Evolutionary conservation across 495 filamentous ascomycete genomes (phyloP).

Genomic region (Saxophila tyrrhenica): DNA sequence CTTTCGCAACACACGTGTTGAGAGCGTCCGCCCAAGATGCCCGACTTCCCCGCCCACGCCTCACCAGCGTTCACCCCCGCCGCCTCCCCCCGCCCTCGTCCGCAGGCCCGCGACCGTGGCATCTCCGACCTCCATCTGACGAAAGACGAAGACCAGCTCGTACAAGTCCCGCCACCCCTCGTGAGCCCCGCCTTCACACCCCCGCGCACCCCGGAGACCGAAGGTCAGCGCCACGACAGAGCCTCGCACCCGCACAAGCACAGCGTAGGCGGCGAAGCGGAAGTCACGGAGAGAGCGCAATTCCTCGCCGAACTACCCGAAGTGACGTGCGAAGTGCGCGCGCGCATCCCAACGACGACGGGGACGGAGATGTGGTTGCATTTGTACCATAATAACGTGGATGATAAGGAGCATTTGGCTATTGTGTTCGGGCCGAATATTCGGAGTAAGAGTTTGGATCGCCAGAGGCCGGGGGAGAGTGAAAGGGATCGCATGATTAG

Average conservation of each 20-base stretch:
- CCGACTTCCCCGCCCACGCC: slow-evolving; percentile 29
- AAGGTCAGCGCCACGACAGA: slow-evolving; percentile 17
- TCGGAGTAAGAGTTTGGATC: slow-evolving; percentile 67
- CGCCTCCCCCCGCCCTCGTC: slow-evolving; percentile 21
- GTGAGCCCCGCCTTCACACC: slow-evolving; percentile 37
- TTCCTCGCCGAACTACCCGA: slow-evolving; percentile 28
- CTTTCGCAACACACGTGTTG: no score
- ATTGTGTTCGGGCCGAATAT: slow-evolving; percentile 90
- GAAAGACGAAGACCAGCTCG: slow-evolving; percentile 2
- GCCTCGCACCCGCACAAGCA: slow-evolving; percentile 25
- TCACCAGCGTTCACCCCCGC: slow-evolving; percentile 28
- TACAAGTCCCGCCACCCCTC: slow-evolving; percentile 18
- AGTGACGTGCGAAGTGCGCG: slow-evolving; percentile 34
- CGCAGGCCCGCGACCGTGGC: slow-evolving; percentile 15
- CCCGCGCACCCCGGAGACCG: slow-evolving; percentile 28
- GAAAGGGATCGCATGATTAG: slow-evolving; percentile 94
- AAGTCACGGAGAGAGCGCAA: background rate
- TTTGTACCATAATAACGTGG: slow-evolving; percentile 81
- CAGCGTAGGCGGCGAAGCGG: slow-evolving; percentile 5
- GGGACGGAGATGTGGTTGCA: slow-evolving; percentile 96
- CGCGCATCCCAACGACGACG: slow-evolving; percentile 45
- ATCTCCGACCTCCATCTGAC: slow-evolving; percentile 21
- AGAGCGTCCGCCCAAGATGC: no score
- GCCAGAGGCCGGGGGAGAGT: slow-evolving; percentile 72
- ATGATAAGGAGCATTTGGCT: slow-evolving; percentile 94